These are phyloP conservation scores for Primulina tabacum DNA, from an alignment of 257 asterid species.

Conservation along the genomic window DNA sequence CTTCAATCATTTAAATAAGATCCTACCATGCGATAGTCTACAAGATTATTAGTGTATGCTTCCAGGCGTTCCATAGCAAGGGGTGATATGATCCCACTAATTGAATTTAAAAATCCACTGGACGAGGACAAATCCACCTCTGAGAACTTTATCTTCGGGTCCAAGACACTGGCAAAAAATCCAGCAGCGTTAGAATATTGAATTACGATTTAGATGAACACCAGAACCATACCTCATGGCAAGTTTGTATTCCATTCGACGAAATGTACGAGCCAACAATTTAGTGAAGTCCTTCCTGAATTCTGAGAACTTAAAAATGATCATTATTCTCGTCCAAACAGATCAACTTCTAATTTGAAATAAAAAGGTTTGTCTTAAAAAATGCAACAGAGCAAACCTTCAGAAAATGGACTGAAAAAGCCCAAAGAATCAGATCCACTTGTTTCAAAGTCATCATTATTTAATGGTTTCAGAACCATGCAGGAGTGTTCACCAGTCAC, in stretches of 20 bases:
- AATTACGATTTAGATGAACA: neutral
- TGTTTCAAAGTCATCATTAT: conserved; percentile 70
- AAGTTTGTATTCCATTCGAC: conserved; percentile 88
- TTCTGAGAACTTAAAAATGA: conserved; percentile 29
- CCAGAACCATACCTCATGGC: conserved; percentile 69
- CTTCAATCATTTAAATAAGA: conserved; percentile 7
- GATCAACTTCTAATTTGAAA: too few species aligned
- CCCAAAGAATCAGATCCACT: conserved; percentile 58
- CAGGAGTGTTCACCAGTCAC: conserved; percentile 92
- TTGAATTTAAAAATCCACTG: conserved; percentile 31
- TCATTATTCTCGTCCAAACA: too few species aligned
- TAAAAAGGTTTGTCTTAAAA: too few species aligned
- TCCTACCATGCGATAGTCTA: conserved; percentile 60
- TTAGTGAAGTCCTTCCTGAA: conserved; percentile 59
- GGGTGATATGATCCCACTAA: conserved; percentile 44
- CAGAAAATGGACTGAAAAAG: conserved; percentile 53
- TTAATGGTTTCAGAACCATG: conserved; percentile 81
- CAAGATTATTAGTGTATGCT: conserved; percentile 72
- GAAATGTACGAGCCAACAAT: conserved; percentile 49
- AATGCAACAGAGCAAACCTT: too few species aligned
- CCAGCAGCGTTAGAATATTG: conserved; percentile 26
- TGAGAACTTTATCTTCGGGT: conserved; percentile 70
- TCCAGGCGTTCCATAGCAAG: conserved; percentile 66
- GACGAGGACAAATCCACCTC: conserved; percentile 42
- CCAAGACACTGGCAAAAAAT: conserved; percentile 67